Evolutionary conservation across 768 basidiomycete genomes (phyloP), one percentile per base, ranked within the genome.

Genomic region (Pleurotus platypus): DNA sequence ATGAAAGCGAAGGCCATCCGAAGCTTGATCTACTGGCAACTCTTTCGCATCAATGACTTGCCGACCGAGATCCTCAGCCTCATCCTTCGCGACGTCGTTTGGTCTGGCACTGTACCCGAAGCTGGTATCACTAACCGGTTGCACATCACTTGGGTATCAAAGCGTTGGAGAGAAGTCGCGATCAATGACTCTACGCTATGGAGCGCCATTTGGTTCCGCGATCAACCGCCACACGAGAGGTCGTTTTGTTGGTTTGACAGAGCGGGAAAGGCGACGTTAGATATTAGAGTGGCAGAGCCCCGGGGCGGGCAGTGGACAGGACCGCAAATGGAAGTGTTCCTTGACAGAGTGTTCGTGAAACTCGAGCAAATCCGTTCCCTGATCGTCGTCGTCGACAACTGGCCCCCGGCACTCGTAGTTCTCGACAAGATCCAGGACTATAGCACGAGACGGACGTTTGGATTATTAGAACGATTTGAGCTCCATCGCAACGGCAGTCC

Each of bases 161-260:
- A 69, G 55, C 70, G 69, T 40, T 85, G 85, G 85, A 76, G 86
- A 53, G 67, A 67, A 30, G 65, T 79, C 15, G 78, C 78, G 53
- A 67, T 80, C 35, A 66, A 66, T 18, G 81, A 86, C 61, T 62
- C 75, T 1, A 81, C 78, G 15, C 59, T 87, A 27, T 87, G 86
- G 86, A 86, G 79, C 62, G 80, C 82, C 15, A 75, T 90, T 56
- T 85, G 80, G 80, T 86, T 89, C 65, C 75, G 75, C 49, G 83
- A 85, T 42, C 56, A 62, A 12, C 74, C 80, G 47, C 72, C 78
- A 12, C 83, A 79, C 61, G 67, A 74, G 13, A 78, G 80, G 30
- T 81, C 86, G 5, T 70, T 78, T 56, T 70, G 77, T 46, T 88
- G 82, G 76, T 71, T 89, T 56, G 72, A 81, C 16, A 75, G 88